Evolutionary conservation across 2,329 filamentous ascomycete genomes (phyloP), one percentile per base, ranked within the genome.

Genomic region (Hirsutella thompsonii): DNA sequence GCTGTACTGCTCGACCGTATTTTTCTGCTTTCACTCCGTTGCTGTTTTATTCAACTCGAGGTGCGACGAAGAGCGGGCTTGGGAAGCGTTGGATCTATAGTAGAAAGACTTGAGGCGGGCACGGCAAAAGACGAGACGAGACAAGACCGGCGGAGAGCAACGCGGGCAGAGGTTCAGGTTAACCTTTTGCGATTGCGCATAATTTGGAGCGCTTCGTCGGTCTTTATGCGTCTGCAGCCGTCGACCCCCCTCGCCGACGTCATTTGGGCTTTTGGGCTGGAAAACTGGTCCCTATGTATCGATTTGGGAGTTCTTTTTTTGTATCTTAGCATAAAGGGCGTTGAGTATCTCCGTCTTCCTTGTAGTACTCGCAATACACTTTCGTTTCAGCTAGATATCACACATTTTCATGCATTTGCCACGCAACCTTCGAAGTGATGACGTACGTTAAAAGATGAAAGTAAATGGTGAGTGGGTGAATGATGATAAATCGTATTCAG

Each of bases 261-360:
- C 14, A 16, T 34, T 34, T 34, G 32, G 13, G 32, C 32, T 34
- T 9, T 34, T 16, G 32, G 8, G 32, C 37, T 41, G 42, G 43
- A 30, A 33, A 40, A 44, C 11, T 30, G 21, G 38, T 29, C 35
- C 36, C 42, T 43, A 36, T 34, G 36, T 16, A 34, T 16, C 13
- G 38, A 20, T 29, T 18, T 18, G 2, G 39, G 44, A 46, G 42
- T 34, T n/a, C n/a, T n/a, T n/a, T n/a, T n/a, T 48, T 46, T 26
- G 23, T 26, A 26, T 26, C 23, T 26, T 48, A 49, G 42, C 46
- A 44, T 48, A 37, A 39, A 36, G 41, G 42, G 47, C 45, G 47
- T 45, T 46, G 30, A 47, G 42, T 34, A 34, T 34, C 21, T 33
- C 16, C 18, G 29, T 23, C 16, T 32, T 33, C 36, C 33, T 36